Conservation (phyloP, 83 land plant species). For the Thuja plicata region DNA sequence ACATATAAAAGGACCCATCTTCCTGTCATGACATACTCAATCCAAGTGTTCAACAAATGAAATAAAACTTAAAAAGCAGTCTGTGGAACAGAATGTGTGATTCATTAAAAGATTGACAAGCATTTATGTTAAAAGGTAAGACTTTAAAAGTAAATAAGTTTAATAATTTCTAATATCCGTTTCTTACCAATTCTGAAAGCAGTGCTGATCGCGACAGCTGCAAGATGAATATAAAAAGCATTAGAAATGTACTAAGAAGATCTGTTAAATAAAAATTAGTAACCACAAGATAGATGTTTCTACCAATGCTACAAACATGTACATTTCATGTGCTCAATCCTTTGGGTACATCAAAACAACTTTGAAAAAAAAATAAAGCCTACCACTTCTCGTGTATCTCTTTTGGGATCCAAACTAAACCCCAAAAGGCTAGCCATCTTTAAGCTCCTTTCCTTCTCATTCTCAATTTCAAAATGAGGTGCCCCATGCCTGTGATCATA, state of each 20-base stretch:
- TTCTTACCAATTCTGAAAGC: constrained; percentile 83
- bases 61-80: background rate
- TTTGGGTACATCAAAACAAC: background rate
- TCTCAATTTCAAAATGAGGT: constrained; percentile 88
- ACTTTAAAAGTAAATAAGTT: background rate
- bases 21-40: background rate
- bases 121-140: background rate
- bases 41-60: background rate
- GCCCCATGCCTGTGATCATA: constrained; percentile 82
- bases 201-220: constrained; percentile 89
- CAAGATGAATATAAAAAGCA: constrained; percentile 17
- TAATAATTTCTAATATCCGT: background rate
- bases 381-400: constrained; percentile 88
- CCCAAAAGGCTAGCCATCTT: constrained; percentile 81
- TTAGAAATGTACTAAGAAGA: background rate
- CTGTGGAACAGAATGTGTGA: background rate
- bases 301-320: constrained; percentile 10
- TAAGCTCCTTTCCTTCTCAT: constrained; percentile 89
- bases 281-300: background rate
- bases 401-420: constrained; percentile 72
- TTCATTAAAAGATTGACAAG: background rate
- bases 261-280: background rate
- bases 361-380: background rate
- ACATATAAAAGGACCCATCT: background rate
- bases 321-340: background rate